Percentiles rank a stretch among this genome's conserved stretches.
Evolutionary conservation across 2,329 filamentous ascomycete species (phyloP).

Genomic region (Xylaria hypoxylon): DNA sequence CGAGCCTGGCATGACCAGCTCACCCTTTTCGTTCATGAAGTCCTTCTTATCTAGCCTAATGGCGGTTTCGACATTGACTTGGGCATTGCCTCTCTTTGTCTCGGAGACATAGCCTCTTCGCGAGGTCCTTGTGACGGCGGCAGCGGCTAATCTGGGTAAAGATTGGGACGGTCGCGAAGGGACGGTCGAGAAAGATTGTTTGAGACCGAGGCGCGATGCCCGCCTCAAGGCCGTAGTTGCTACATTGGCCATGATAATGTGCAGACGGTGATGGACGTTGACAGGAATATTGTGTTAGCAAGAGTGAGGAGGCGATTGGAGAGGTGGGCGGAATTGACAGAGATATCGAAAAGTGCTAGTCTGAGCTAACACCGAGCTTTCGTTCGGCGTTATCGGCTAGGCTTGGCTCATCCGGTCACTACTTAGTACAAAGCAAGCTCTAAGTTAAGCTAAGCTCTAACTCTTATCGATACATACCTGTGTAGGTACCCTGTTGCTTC

Average conservation of each 20-base stretch:
- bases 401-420: neutral
- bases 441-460: neutral
- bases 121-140: constrained; percentile 45
- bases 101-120: constrained; percentile 83
- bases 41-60: constrained; percentile 89
- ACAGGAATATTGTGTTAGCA: neutral
- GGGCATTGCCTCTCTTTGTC: constrained; percentile 81
- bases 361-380: constrained; percentile 34
- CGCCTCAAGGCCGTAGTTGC: constrained; percentile 79
- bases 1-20: constrained; percentile 66
- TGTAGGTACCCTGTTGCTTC: neutral
- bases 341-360: constrained; percentile 28
- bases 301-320: constrained; percentile 18
- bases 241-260: constrained; percentile 68
- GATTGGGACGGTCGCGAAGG: constrained; percentile 52
- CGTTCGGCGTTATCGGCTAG: constrained; percentile 38
- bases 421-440: constrained; percentile 14
- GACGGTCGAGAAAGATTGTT: constrained; percentile 54
- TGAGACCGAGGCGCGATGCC: constrained; percentile 70
- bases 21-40: constrained; percentile 68
- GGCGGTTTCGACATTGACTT: constrained; percentile 83
- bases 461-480: neutral
- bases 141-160: constrained; percentile 51
- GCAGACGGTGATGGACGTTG: constrained; percentile 33
- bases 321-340: constrained; percentile 24